Evolutionary conservation across 768 basidiomycete species (phyloP), one percentile per base, ranked within the genome.

Genomic region (Mrakia blollopis): DNA sequence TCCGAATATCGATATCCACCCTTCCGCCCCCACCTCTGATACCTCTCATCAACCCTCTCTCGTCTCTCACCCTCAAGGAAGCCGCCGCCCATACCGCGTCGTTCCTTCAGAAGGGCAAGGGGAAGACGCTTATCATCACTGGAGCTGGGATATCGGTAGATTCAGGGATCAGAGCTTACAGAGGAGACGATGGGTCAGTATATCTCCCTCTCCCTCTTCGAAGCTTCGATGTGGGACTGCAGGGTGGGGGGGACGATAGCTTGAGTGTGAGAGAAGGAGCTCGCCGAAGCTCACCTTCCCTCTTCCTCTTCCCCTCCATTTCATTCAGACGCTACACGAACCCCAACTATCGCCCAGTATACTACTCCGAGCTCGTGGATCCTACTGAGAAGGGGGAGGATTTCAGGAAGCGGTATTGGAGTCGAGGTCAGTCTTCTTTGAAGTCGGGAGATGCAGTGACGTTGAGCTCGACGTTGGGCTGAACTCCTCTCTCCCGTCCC

Each of bases 91-190:
- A 88, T 72, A 87, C 92, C 74, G 85, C 88, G 7, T 82, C 85
- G 2, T 95, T 95, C 80, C 83, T 96, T 10, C 72, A 70, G 21
- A n/a, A 54, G 28, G 84, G 86, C 0, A 84, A 86, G 6, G 92
- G 93, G n/a, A 90, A 89, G 83, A 88, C 89, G 68, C 85, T 90
- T 0, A 85, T 94, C 23, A 82, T 98, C 74, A 94, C 93, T 0
- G 94, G 94, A 3, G 96, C 96, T 0, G 96, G 96, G 10, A 92
- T 97, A 79, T 92, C 91, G 82, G 94, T 98, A 39, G 96, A 98
- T 83, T 93, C 91, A 37, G 96, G 96, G 63, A 96, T 98, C 78
- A 87, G 93, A 79, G 94, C 94, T n/a, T 97, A 98, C 84, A 86
- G 94, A 76, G 94, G 94, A 0, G 54, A 77, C 21, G 76, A 77